Evolutionary conservation across 108 stramenopile genomes (phyloP), one percentile per base, ranked within the genome.

Genomic region (Thalassiosira profunda): DNA sequence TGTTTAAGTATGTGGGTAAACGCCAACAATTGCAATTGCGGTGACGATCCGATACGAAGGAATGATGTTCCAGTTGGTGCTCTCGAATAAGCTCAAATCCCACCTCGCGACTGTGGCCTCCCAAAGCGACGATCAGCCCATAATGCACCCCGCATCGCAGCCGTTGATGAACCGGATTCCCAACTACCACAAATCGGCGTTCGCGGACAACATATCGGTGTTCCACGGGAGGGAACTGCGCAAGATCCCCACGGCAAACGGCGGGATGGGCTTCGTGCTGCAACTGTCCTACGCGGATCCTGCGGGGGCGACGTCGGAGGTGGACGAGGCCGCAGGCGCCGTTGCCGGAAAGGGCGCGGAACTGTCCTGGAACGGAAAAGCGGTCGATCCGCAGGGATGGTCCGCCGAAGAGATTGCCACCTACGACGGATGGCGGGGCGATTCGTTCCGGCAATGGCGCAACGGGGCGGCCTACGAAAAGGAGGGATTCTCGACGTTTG

Each of bases 371-470:
- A 69, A 77, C 72, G 77, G 78, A 0, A 43, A 33, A 36, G 55
- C 58, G 10, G 84, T 81, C 8, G 90, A 92, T 70, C 79, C 83
- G 11, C 83, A 92, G 58, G 91, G 91, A 44, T 92, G 91, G 91
- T 75, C 77, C 10, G 9, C 18, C 0, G 47, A 67, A 42, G 91
- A 92, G 79, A 70, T 89, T 23, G 49, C 58, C 3, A 72, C 70
- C 8, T 92, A 92, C 58, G 88, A 92, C 72, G 91, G 91, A n/a
- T 92, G 91, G 91, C 60, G 80, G n/a, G 76, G 84, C 53, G 91
- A 92, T 60, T 41, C 44, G 14, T 74, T 82, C 29, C 80, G 91
- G 8, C 67, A 82, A 55, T 92, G 91, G 91, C 56, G 91, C 28
- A 85, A 82, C 33, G 77, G 72, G 0, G 49, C 49, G 15, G 71